These are phyloP conservation scores for Usnea hakonensis DNA, from an alignment of 495 filamentous ascomycete genomes.

Conservation along the genomic window DNA sequence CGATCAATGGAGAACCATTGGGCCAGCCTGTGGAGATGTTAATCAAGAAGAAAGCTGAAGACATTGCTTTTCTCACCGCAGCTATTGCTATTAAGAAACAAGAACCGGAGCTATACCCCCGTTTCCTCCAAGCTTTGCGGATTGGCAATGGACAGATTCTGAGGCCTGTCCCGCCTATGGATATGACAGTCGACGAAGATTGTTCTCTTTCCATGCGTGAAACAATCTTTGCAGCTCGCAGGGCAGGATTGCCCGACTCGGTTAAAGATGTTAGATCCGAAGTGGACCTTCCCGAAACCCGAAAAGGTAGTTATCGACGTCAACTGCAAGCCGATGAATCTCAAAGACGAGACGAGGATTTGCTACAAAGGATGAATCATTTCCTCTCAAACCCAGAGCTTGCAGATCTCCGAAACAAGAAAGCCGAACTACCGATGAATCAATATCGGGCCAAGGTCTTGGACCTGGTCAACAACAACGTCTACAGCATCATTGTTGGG, in stretches of 20 bases:
- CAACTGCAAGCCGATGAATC: slow-evolving; percentile 21
- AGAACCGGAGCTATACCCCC: slow-evolving; percentile 31
- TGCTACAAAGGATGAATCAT: slow-evolving; percentile 26
- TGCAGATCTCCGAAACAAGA: slow-evolving; percentile 31
- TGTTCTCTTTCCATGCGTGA: slow-evolving; percentile 36
- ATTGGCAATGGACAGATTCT: slow-evolving; percentile 36
- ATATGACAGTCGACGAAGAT: slow-evolving; percentile 32
- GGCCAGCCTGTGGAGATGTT: slow-evolving; percentile 32
- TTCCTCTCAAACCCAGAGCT: slow-evolving; percentile 30
- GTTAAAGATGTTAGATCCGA: slow-evolving; percentile 24
- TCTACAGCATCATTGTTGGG: slow-evolving; percentile 47
- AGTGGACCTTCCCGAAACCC: slow-evolving; percentile 14
- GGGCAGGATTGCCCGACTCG: slow-evolving; percentile 37
- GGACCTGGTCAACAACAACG: slow-evolving; percentile 40
- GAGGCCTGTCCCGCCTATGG: slow-evolving; percentile 27
- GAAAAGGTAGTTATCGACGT: slow-evolving; percentile 16
- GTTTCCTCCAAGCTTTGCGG: slow-evolving; percentile 35
- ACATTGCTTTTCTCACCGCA: slow-evolving; percentile 35
- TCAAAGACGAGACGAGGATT: slow-evolving; percentile 21
- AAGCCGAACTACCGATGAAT: slow-evolving; percentile 44
- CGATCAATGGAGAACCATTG: slow-evolving; percentile 30
- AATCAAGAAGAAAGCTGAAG: slow-evolving; percentile 34
- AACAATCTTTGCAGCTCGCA: slow-evolving; percentile 32
- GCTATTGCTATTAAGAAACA: slow-evolving; percentile 33
- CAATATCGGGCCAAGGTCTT: slow-evolving; percentile 37